These are phyloP conservation scores for Triadica sebifera DNA, from an alignment of 345 rosid genomes.

Conservation along the genomic window DNA sequence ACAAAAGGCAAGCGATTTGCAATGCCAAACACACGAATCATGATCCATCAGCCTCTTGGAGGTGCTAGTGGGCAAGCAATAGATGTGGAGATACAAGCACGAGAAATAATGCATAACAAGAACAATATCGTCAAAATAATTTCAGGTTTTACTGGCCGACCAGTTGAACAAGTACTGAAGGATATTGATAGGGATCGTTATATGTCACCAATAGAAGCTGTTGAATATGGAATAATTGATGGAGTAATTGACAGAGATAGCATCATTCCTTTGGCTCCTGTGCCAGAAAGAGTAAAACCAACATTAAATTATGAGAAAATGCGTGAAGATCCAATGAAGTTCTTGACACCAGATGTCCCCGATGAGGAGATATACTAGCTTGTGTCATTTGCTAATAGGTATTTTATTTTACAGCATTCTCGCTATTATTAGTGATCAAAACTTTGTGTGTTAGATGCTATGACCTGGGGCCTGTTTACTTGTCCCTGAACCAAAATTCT, in stretches of 20 bases:
- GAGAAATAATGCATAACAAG: constrained; percentile 88
- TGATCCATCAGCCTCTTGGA: constrained; percentile 95
- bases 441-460: neutral
- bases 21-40: constrained; percentile 91
- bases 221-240: constrained; percentile 91
- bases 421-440: neutral
- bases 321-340: constrained; percentile 71
- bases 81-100: constrained; percentile 84
- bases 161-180: constrained; percentile 66
- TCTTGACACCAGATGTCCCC: constrained; percentile 84
- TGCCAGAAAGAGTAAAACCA: constrained; percentile 70
- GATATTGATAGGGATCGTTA: constrained; percentile 87
- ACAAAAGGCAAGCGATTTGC: constrained; percentile 92
- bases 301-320: constrained; percentile 56
- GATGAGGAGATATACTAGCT: constrained; percentile 79
- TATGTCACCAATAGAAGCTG: constrained; percentile 93
- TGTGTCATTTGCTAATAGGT: constrained; percentile 32
- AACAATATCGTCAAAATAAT: constrained; percentile 62
- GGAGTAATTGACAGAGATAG: constrained; percentile 88
- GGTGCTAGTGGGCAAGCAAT: constrained; percentile 87
- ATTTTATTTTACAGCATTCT: neutral
- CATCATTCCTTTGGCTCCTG: constrained; percentile 74
- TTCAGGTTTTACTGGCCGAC: constrained; percentile 68
- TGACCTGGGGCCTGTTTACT: neutral
- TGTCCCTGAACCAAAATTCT: no score